Conservation (phyloP, 2,329 filamentous ascomycete species). For the Diaporthe ampelina region DNA sequence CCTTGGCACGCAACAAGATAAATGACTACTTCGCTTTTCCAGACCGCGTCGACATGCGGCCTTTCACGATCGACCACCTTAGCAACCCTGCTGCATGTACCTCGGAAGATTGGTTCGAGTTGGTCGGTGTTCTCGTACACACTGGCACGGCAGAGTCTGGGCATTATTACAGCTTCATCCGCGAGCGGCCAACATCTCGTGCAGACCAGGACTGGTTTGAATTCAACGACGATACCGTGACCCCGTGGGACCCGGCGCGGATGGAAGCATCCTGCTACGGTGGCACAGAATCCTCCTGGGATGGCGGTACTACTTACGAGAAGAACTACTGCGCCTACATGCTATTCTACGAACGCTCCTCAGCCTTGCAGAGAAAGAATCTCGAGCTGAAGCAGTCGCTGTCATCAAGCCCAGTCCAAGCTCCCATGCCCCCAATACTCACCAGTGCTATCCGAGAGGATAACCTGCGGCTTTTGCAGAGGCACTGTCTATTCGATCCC, state of each 20-base stretch:
- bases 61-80: conserved; percentile 89
- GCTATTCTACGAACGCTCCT: conserved; percentile 93
- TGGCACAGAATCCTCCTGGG: conserved; percentile 69
- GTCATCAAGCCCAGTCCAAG: conserved; percentile 57
- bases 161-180: conserved; percentile 97
- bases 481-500: conserved; percentile 84
- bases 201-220: conserved; percentile 79
- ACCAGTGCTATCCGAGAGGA: conserved; percentile 75
- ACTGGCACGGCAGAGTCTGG: conserved; percentile 93
- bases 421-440: conserved; percentile 60
- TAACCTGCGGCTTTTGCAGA: conserved; percentile 80
- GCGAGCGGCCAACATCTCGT: conserved; percentile 75
- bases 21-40: conserved; percentile 97
- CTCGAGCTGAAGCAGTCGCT: conserved; percentile 57
- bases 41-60: conserved; percentile 84
- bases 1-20: conserved; percentile 88
- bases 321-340: conserved; percentile 95
- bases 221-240: conserved; percentile 93
- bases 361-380: conserved; percentile 70
- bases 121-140: conserved; percentile 96
- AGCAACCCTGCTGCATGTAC: conserved; percentile 70
- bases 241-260: conserved; percentile 78
- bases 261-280: conserved; percentile 87
- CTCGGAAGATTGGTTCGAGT: conserved; percentile 84
- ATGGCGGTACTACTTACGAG: conserved; percentile 66